phyloP scores from a whole-genome alignment of 2,329 filamentous ascomycete genomes.

The Eutypella sp. region DNA sequence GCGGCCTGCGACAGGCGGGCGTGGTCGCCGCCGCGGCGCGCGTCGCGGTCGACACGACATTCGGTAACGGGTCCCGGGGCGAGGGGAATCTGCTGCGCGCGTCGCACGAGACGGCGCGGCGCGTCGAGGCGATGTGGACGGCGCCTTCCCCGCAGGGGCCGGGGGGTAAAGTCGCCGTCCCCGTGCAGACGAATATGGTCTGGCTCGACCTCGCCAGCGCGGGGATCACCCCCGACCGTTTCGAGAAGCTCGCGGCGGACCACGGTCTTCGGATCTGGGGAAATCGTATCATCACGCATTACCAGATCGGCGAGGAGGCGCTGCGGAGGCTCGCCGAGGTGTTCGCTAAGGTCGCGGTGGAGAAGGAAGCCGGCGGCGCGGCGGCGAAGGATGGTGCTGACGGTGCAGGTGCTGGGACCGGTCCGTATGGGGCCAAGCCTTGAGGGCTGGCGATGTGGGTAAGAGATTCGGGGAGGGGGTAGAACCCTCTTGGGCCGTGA shows the following conservation, averaged over 20 bases:
- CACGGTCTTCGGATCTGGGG: slow-evolving; percentile 21
- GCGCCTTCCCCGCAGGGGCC: slow-evolving; percentile 51
- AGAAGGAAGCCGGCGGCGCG: slow-evolving; percentile 29
- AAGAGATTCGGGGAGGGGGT: background rate
- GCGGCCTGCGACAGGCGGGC: slow-evolving; percentile 71
- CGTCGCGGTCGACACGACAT: slow-evolving; percentile 75
- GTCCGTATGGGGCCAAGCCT: slow-evolving; percentile 13
- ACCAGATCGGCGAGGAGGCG: slow-evolving; percentile 55
- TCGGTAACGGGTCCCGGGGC: slow-evolving; percentile 47
- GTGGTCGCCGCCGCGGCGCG: slow-evolving; percentile 70
- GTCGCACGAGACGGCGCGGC: slow-evolving; percentile 55
- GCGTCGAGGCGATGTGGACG: slow-evolving; percentile 59
- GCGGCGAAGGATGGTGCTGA: background rate
- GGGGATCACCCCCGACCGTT: slow-evolving; percentile 14
- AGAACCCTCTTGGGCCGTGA: no score
- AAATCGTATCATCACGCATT: slow-evolving; percentile 27
- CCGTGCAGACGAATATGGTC: slow-evolving; percentile 71
- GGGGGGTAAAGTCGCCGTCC: slow-evolving; percentile 49
- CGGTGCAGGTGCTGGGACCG: slow-evolving; percentile 2
- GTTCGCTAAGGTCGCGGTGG: slow-evolving; percentile 32
- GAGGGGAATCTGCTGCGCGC: slow-evolving; percentile 37
- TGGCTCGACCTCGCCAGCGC: slow-evolving; percentile 51
- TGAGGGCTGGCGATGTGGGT: background rate
- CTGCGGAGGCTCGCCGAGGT: slow-evolving; percentile 42
- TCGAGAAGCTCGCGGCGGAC: slow-evolving; percentile 20